phyloP scores from a whole-genome alignment of 768 basidiomycete species.

The Phylloporus sp. region DNA sequence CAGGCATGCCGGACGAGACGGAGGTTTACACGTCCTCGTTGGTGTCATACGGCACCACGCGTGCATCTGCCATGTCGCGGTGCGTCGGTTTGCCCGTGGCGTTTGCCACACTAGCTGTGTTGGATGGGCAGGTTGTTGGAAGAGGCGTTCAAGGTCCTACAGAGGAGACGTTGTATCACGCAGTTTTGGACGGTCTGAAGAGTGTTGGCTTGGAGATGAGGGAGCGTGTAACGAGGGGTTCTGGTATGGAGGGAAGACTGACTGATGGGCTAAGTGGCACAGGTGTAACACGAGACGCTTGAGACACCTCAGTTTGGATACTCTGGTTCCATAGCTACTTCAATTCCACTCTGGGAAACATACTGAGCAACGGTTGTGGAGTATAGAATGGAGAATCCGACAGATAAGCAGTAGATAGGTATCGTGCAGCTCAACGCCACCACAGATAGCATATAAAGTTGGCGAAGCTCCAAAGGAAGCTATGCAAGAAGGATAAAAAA shows the following conservation, averaged over 20 bases:
- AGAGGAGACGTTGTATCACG: conserved; percentile 53
- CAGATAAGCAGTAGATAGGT: neutral
- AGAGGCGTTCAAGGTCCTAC: conserved; percentile 72
- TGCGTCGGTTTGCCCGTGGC: conserved; percentile 89
- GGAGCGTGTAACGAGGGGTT: conserved; percentile 37
- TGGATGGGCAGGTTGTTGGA: conserved; percentile 52
- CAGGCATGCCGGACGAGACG: conserved; percentile 21
- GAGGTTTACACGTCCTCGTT: conserved; percentile 67
- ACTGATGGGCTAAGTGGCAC: conserved; percentile 17
- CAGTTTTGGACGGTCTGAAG: conserved; percentile 60
- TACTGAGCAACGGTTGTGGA: neutral
- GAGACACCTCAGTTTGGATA: neutral
- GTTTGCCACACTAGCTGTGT: conserved; percentile 67
- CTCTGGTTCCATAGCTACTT: neutral
- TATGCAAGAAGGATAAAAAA: neutral
- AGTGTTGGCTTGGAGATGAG: conserved; percentile 40
- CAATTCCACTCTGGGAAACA: neutral
- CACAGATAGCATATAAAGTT: conserved; percentile 7
- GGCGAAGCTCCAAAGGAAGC: neutral
- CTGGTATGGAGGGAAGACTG: conserved; percentile 44
- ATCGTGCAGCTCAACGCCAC: conserved; percentile 15
- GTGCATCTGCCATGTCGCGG: conserved; percentile 81
- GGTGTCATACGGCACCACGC: conserved; percentile 54
- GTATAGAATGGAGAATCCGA: neutral
- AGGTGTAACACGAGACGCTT: neutral